Evolutionary conservation across 2,329 filamentous ascomycete genomes (phyloP).

Genomic region (Cercospora brassicicola): DNA sequence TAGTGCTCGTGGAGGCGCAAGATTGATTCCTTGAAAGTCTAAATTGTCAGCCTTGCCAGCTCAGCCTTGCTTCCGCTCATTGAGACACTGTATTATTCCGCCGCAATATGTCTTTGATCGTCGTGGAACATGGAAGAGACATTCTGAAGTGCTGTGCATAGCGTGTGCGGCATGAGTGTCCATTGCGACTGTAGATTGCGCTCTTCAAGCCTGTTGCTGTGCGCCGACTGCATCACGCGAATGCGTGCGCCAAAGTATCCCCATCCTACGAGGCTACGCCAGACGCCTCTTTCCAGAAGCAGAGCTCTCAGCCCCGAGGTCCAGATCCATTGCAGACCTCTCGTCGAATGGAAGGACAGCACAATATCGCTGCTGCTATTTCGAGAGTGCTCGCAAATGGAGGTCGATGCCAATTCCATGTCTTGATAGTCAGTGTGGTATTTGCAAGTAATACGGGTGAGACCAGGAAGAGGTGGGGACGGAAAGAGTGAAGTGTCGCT

Average conservation of each 20-base stretch:
- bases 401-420: not conserved
- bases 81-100: not conserved
- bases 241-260: not conserved
- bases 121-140: not conserved
- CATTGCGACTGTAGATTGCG: not conserved
- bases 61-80: not conserved
- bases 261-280: not conserved
- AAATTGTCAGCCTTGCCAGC: slow-evolving; percentile 1
- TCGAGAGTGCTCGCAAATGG: not conserved
- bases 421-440: not conserved
- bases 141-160: not conserved
- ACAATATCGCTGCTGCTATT: not conserved
- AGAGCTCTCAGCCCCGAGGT: not conserved
- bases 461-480: not conserved
- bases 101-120: not conserved
- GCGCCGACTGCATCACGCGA: not conserved
- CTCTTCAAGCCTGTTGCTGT: not conserved
- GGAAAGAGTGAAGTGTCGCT: not conserved
- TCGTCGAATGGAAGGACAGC: not conserved
- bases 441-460: not conserved
- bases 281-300: not conserved
- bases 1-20: slow-evolving; percentile 13
- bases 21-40: not conserved
- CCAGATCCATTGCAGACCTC: not conserved
- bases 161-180: not conserved